Evolutionary conservation across 1,139 yeast species (phyloP), one percentile per base, ranked within the genome.

Genomic region (Pichia sp.): DNA sequence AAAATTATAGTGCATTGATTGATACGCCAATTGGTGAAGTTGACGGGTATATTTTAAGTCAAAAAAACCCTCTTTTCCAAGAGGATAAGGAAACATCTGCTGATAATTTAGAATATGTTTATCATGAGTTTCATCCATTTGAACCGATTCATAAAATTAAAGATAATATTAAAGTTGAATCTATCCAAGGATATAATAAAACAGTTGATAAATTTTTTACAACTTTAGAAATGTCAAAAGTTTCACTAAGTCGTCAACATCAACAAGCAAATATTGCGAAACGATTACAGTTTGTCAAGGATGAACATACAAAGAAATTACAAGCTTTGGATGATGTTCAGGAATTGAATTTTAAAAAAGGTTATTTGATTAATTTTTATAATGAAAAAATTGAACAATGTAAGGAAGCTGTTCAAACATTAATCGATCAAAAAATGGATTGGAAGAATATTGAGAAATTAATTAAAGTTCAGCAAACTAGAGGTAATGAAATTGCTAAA

Each of bases 81-180:
- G 70, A 65, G 19, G 61, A 56, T n/a, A 63, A 64, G 22, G 58
- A 50, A 13, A 40, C 50, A 1, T 48, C 54, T 5, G 35, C 39
- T 3, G 57, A 56, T 13, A 63, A 60, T 31, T 65, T 74, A 53
- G 76, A 78, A 50, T 77, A 64, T 44, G 60, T 80, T 2, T 84
- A 74, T 50, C 94, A 86, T 42, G 94, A 85, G 48, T 91, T 87
- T 57, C 94, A 85, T 60, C 96, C 97, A 0, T 88, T 81, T 59
- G 60, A 69, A 40, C 95, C 95, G 0, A 56, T 62, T 42, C 66
- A 73, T 46, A 67, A 69, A 40, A 64, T 63, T 13, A 50, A 56
- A n/a, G 66, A 63, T 15, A 48, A 56, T 20, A 55, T 52, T 5
- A 47, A 48, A 27, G 33, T 56, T 6, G 60, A 56, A 24, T 34